Conservation (phyloP, 1,139 yeast genomes). For the Geotrichum candidum region DNA sequence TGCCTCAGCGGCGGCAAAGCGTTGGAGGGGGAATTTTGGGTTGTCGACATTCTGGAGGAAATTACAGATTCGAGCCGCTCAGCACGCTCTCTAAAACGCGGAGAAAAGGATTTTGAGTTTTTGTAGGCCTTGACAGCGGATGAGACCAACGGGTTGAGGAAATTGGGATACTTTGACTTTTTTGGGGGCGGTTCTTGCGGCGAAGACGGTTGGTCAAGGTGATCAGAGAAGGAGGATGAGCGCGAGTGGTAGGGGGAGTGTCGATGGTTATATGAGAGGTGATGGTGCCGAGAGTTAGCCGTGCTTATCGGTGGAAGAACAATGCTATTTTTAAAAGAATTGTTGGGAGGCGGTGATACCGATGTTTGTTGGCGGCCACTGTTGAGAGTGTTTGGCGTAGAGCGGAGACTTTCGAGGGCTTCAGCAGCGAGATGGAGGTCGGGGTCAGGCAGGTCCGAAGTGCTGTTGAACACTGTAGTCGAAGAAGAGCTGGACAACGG, state of each 20-base stretch:
- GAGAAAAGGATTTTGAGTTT: slow-evolving; percentile 49
- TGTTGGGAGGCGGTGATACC: not conserved
- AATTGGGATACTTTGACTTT: slow-evolving; percentile 1
- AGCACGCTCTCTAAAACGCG: slow-evolving; percentile 59
- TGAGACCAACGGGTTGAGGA: slow-evolving; percentile 35
- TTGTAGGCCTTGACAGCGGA: slow-evolving; percentile 58
- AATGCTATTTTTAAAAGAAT: not conserved
- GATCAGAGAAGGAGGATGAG: slow-evolving; percentile 12
- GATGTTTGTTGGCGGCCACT: not conserved
- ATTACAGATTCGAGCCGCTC: slow-evolving; percentile 62
- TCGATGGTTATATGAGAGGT: slow-evolving; percentile 5
- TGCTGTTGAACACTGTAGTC: not conserved
- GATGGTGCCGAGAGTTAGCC: not conserved
- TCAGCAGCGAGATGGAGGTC: slow-evolving; percentile 19
- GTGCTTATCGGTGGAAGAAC: slow-evolving; percentile 12
- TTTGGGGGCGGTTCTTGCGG: not conserved
- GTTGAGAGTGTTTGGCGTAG: not conserved
- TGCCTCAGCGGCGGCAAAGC: not conserved
- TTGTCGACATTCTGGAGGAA: slow-evolving; percentile 13
- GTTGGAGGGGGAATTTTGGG: not conserved
- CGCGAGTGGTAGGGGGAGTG: slow-evolving; percentile 16
- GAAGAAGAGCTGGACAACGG: not conserved
- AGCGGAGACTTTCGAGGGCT: slow-evolving; percentile 17
- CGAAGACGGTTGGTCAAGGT: not conserved
- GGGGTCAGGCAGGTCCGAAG: slow-evolving; percentile 2